phyloP scores from a whole-genome alignment of 2,329 filamentous ascomycete species.

The Pseudocercospora macadamiae region DNA sequence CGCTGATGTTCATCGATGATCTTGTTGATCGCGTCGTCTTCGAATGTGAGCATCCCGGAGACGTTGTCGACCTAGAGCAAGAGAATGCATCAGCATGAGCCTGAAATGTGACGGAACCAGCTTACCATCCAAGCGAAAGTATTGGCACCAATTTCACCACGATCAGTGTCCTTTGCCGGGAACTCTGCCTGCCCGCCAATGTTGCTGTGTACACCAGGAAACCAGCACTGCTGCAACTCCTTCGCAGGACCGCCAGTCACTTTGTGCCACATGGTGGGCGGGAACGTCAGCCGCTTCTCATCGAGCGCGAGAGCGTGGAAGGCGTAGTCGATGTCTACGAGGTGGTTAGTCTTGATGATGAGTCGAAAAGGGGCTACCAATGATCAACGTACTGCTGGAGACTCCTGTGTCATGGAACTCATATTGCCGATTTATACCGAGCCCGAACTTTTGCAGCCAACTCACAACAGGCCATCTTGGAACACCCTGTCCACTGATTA shows the following conservation, averaged over 20 bases:
- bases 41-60: slow-evolving; percentile 19
- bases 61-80: slow-evolving; percentile 17
- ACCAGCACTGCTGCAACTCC: slow-evolving; percentile 48
- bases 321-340: slow-evolving; percentile 38
- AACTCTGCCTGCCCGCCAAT: slow-evolving; percentile 38
- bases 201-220: slow-evolving; percentile 46
- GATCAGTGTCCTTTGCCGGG: slow-evolving; percentile 3
- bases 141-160: slow-evolving; percentile 18
- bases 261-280: slow-evolving; percentile 42
- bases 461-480: slow-evolving; percentile 33
- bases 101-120: background rate
- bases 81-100: background rate
- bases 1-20: slow-evolving; percentile 13
- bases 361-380: too few species aligned
- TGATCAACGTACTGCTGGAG: slow-evolving; percentile 22
- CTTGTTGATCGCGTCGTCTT: slow-evolving; percentile 14
- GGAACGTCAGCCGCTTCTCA: slow-evolving; percentile 39
- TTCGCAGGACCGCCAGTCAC: slow-evolving; percentile 38
- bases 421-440: slow-evolving; percentile 30
- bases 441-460: slow-evolving; percentile 28
- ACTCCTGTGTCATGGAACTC: slow-evolving; percentile 49
- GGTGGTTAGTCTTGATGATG: too few species aligned
- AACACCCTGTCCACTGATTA: slow-evolving; percentile 15
- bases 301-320: slow-evolving; percentile 45
- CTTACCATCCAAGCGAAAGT: slow-evolving; percentile 24